A percentile compares a stretch with the other conserved stretches of the same genome.
Conservation (phyloP, 371 early-diverging fungal genomes). For the Spraguea lophii region DNA sequence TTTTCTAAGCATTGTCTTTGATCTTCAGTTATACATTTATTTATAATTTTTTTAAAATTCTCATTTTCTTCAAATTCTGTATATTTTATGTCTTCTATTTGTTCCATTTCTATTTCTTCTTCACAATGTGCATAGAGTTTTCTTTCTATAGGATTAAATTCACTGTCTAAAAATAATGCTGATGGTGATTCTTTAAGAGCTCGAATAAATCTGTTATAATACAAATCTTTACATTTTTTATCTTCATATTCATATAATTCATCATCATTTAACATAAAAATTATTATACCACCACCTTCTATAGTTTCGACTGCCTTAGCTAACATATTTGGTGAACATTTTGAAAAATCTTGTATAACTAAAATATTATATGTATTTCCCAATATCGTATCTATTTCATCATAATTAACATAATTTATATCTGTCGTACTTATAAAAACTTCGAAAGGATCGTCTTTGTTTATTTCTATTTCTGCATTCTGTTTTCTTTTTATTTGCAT, state of each 20-base stretch:
- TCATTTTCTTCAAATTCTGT: constrained; percentile 66
- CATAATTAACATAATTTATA: constrained; percentile 86
- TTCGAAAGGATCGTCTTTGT: constrained; percentile 78
- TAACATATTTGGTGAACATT: constrained; percentile 81
- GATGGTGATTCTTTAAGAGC: no score
- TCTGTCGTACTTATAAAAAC: constrained; percentile 72
- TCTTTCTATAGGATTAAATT: no score
- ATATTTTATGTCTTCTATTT: no score
- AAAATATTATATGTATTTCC: constrained; percentile 96
- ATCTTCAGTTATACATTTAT: constrained; percentile 51
- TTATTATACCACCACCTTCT: constrained; percentile 86
- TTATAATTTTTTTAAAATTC: constrained; percentile 10
- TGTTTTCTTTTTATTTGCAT: constrained; percentile 65
- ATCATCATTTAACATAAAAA: no score
- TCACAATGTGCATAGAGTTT: no score
- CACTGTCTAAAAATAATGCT: no score
- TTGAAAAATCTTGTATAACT: constrained; percentile 90
- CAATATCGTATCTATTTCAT: constrained; percentile 84
- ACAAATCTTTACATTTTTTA: no score
- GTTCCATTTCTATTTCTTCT: no score
- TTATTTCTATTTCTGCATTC: constrained; percentile 65
- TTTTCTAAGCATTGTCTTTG: constrained; percentile 46
- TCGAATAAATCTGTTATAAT: no score
- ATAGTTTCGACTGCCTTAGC: constrained; percentile 92
- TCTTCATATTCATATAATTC: no score